Evolutionary conservation across 2,329 filamentous ascomycete genomes (phyloP).

Genomic region (Cordyceps fumosorosea): DNA sequence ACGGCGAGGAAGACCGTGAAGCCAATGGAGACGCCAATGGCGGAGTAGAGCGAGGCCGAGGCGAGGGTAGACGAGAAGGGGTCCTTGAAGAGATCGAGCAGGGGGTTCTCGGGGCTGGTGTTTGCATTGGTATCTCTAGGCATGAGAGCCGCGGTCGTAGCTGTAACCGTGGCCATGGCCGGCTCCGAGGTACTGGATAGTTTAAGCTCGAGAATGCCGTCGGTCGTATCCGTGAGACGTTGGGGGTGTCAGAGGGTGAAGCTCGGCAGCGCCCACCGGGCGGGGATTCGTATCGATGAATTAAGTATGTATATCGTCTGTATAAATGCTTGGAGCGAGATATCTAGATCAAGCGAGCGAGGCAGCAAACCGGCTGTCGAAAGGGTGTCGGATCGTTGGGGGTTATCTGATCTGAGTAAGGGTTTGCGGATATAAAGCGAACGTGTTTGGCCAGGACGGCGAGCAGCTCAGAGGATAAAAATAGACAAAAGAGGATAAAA

Average conservation of each 20-base stretch:
- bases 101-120: constrained; percentile 29
- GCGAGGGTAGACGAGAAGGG: constrained; percentile 38
- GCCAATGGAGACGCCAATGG: constrained; percentile 72
- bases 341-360: no score
- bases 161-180: not conserved
- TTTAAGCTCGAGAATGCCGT: no score
- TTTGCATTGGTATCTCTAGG: constrained; percentile 11
- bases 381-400: no score
- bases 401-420: not conserved
- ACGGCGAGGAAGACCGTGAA: constrained; percentile 68
- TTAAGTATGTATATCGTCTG: no score
- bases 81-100: constrained; percentile 43
- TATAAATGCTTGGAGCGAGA: no score
- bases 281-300: not conserved
- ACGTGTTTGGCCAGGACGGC: not conserved
- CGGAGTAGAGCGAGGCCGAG: constrained; percentile 55
- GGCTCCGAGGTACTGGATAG: not conserved
- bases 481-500: constrained; percentile 15
- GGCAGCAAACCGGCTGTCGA: no score
- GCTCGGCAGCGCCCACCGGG: not conserved
- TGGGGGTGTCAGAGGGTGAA: not conserved
- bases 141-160: not conserved
- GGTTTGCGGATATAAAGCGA: not conserved
- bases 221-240: no score
- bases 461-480: constrained; percentile 14